These are phyloP conservation scores for Seminavis robusta DNA, from an alignment of 108 stramenopile species.

Conservation along the genomic window DNA sequence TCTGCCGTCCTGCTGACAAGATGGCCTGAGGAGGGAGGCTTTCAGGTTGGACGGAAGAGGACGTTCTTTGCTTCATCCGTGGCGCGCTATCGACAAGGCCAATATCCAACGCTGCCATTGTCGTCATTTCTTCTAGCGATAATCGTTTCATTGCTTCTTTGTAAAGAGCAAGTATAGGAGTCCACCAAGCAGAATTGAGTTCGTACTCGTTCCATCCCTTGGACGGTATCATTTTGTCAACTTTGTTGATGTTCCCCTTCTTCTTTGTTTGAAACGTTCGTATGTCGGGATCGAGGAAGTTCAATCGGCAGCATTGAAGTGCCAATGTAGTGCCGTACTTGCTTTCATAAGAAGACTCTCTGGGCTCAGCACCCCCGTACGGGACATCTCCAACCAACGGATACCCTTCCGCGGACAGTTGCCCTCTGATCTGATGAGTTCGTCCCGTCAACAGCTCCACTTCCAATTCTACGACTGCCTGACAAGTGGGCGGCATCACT, in stretches of 20 bases:
- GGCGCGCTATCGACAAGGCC: not conserved
- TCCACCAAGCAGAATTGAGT: slow-evolving; percentile 70
- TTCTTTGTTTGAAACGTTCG: slow-evolving; percentile 1
- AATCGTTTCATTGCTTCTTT: not conserved
- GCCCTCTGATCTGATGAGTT: slow-evolving; percentile 90
- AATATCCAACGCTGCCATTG: not conserved
- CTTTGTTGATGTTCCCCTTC: slow-evolving; percentile 3
- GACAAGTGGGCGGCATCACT: slow-evolving; percentile 37
- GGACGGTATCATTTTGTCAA: slow-evolving; percentile 17
- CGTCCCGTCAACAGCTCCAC: slow-evolving; percentile 77
- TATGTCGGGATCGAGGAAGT: slow-evolving; percentile 45
- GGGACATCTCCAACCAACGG: slow-evolving; percentile 80
- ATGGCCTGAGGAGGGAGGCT: slow-evolving; percentile 45
- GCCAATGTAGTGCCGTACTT: slow-evolving; percentile 60
- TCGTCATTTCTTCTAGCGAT: not conserved
- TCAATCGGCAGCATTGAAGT: slow-evolving; percentile 63
- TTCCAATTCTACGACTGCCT: slow-evolving; percentile 64
- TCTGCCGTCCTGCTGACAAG: slow-evolving; percentile 57
- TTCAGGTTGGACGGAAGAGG: slow-evolving; percentile 1
- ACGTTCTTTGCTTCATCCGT: not conserved
- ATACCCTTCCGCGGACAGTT: slow-evolving; percentile 65
- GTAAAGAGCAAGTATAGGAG: slow-evolving; percentile 38
- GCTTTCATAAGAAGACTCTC: not conserved
- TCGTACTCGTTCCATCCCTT: slow-evolving; percentile 47
- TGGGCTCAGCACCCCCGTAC: slow-evolving; percentile 75